Conservation (phyloP, 768 basidiomycete genomes). For the Hydnomerulius pinastri region DNA sequence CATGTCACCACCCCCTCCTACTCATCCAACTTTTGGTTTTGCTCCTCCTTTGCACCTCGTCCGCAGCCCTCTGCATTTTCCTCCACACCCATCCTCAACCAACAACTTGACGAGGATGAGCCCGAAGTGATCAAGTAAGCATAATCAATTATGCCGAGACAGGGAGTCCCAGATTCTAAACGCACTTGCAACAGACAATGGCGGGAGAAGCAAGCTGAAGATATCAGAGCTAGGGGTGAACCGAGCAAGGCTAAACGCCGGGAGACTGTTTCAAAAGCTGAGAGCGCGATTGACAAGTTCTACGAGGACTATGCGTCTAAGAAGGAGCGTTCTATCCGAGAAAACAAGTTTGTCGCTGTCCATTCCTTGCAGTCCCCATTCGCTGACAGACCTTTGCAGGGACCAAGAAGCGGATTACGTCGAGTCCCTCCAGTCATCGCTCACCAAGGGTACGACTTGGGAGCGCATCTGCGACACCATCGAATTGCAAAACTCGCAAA, state of each 20-base stretch:
- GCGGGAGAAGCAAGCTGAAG: constrained; percentile 83
- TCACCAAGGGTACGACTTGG: constrained; percentile 94
- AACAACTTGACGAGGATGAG: constrained; percentile 73
- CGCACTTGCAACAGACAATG: constrained; percentile 63
- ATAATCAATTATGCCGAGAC: too few species aligned
- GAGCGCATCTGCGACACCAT: constrained; percentile 85
- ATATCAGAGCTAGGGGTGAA: constrained; percentile 84
- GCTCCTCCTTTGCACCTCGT: constrained; percentile 69
- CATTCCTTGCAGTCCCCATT: not conserved
- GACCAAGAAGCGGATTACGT: constrained; percentile 86
- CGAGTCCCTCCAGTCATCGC: constrained; percentile 65
- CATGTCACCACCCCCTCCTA: constrained; percentile 31
- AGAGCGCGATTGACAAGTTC: constrained; percentile 85
- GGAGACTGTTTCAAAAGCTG: constrained; percentile 82
- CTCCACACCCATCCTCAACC: constrained; percentile 73
- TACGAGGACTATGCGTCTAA: constrained; percentile 86
- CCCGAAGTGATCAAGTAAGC: constrained; percentile 82
- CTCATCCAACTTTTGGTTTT: constrained; percentile 48
- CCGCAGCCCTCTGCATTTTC: constrained; percentile 73
- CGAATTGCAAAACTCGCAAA: constrained; percentile 94
- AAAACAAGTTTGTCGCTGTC: constrained; percentile 76
- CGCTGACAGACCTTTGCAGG: constrained; percentile 44
- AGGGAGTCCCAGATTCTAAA: not conserved
- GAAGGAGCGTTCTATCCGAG: constrained; percentile 87
- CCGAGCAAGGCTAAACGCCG: constrained; percentile 73